Percentiles rank a stretch among this genome's conserved stretches.
Conservation (phyloP, 495 filamentous ascomycete genomes). For the Hypoxylon perforatum region DNA sequence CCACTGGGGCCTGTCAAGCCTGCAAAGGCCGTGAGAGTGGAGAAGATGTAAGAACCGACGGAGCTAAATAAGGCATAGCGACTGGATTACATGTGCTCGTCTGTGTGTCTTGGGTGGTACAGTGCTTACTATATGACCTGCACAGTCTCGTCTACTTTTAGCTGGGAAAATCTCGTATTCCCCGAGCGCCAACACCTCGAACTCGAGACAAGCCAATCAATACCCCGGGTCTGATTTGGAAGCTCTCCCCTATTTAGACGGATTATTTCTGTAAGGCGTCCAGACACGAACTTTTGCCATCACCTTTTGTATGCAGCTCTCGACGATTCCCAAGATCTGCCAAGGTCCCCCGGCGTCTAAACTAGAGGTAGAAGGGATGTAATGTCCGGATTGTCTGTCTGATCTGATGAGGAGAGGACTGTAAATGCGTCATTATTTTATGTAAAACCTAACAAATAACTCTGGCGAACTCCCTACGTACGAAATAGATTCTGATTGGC, state of each 20-base stretch:
- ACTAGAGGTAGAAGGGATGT: background rate
- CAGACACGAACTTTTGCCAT: background rate
- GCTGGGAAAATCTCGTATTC: slow-evolving; percentile 32
- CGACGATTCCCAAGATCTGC: background rate
- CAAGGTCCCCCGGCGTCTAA: background rate
- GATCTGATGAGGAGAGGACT: background rate
- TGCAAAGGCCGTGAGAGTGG: slow-evolving; percentile 1
- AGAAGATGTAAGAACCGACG: slow-evolving; percentile 1
- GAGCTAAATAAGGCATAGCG: background rate
- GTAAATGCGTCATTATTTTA: background rate
- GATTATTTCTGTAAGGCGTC: background rate
- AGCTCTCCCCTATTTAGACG: slow-evolving; percentile 13
- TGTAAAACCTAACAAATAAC: too few species aligned
- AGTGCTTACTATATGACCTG: slow-evolving; percentile 9
- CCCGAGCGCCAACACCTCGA: background rate
- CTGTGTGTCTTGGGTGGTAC: too few species aligned
- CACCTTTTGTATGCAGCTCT: background rate
- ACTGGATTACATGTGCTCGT: slow-evolving; percentile 19
- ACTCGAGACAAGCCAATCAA: slow-evolving; percentile 2
- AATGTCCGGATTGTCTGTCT: background rate
- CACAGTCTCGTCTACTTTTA: background rate
- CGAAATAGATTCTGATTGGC: too few species aligned
- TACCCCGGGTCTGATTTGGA: background rate
- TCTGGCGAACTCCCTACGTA: too few species aligned
- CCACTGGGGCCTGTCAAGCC: background rate